phyloP scores from a whole-genome alignment of 2,329 filamentous ascomycete genomes.

The Fusarium illudens region DNA sequence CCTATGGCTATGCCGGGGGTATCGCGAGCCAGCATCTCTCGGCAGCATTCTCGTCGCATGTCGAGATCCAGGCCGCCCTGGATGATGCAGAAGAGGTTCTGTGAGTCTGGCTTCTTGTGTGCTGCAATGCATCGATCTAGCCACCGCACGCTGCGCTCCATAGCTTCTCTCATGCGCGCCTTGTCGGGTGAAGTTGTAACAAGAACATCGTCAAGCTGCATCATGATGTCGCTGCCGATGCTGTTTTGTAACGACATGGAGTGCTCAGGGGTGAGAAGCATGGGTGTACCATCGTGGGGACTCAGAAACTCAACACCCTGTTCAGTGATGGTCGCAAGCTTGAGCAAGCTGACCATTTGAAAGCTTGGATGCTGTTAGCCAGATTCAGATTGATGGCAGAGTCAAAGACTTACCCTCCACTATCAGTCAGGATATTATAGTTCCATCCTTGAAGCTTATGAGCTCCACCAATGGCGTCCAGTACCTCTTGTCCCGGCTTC shows the following conservation, averaged over 20 bases:
- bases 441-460: conserved; percentile 96
- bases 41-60: conserved; percentile 83
- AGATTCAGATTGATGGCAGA: neutral
- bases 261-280: conserved; percentile 97
- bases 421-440: conserved; percentile 90
- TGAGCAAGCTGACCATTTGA: conserved; percentile 97
- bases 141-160: conserved; percentile 95
- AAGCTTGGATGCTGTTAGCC: conserved; percentile 68
- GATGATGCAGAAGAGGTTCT: conserved; percentile 99
- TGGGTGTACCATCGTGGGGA: conserved; percentile 92
- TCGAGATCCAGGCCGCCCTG: conserved; percentile 93
- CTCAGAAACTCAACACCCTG: conserved; percentile 96
- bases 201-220: conserved; percentile 98
- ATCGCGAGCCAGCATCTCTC: conserved; percentile 86
- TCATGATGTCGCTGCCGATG: conserved; percentile 98
- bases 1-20: conserved; percentile 98
- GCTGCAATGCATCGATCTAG: conserved; percentile 92
- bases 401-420: conserved; percentile 64
- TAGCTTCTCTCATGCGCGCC: conserved; percentile 89
- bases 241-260: conserved; percentile 96
- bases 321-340: conserved; percentile 93
- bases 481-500: conserved; percentile 89
- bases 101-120: conserved; percentile 81
- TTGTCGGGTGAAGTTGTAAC: conserved; percentile 93
- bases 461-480: conserved; percentile 88